Evolutionary conservation across 2,329 filamentous ascomycete species (phyloP).

Genomic region (Cladosporium cucumerinum): DNA sequence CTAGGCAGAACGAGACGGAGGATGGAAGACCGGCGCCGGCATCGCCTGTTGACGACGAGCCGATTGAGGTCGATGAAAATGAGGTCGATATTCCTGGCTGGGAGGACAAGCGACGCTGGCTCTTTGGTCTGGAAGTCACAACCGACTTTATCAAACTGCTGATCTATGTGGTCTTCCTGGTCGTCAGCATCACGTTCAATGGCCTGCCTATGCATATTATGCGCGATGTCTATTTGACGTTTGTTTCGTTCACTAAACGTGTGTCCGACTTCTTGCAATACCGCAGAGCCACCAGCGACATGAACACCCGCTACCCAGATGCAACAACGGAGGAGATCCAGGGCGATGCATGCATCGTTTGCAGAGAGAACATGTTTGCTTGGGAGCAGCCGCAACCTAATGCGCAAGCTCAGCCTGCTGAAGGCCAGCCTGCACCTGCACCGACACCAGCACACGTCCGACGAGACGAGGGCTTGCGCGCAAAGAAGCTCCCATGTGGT

Average conservation of each 20-base stretch:
- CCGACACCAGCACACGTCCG: constrained; percentile 37
- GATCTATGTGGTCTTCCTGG: constrained; percentile 89
- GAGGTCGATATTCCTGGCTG: constrained; percentile 94
- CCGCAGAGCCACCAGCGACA: constrained; percentile 84
- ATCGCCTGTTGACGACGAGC: constrained; percentile 55
- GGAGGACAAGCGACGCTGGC: constrained; percentile 92
- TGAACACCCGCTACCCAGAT: constrained; percentile 87
- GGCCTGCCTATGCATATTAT: constrained; percentile 96
- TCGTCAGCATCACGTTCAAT: constrained; percentile 89
- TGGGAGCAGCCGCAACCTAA: constrained; percentile 58
- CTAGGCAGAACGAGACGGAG: constrained; percentile 35
- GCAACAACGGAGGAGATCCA: constrained; percentile 81
- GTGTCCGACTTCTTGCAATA: constrained; percentile 88
- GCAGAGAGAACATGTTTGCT: constrained; percentile 88
- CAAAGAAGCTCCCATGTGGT: constrained; percentile 94
- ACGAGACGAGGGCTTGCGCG: constrained; percentile 77
- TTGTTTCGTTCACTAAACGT: constrained; percentile 84
- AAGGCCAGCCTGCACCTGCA: constrained; percentile 28
- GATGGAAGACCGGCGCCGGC: constrained; percentile 37
- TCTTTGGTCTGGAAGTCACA: constrained; percentile 77
- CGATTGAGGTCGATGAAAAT: constrained; percentile 75
- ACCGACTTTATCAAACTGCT: constrained; percentile 85
- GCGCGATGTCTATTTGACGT: constrained; percentile 89
- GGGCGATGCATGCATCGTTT: constrained; percentile 94
- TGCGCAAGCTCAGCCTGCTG: constrained; percentile 33